Conservation (phyloP, 805 yeast genomes). For the Debaryomyces maramus region DNA sequence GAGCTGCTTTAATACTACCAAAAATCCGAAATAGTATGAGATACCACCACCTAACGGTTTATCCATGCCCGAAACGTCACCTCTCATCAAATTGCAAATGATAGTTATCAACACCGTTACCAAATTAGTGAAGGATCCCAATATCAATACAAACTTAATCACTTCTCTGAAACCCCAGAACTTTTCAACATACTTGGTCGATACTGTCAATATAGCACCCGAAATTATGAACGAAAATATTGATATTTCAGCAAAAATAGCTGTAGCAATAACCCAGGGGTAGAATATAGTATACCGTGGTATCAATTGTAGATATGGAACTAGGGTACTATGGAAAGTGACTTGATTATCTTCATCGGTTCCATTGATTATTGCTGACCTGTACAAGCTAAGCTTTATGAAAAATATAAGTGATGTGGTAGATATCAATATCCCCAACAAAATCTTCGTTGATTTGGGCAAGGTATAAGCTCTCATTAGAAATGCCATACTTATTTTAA, state of each 20-base stretch:
- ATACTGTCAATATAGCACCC: constrained; percentile 32
- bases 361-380: constrained; percentile 10
- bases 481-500: constrained; percentile 5
- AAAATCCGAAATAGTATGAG: constrained; percentile 51
- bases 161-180: constrained; percentile 56
- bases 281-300: constrained; percentile 54
- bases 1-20: constrained; percentile 57
- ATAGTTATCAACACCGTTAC: constrained; percentile 46
- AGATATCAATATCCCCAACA: constrained; percentile 37
- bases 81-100: constrained; percentile 33
- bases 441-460: constrained; percentile 50
- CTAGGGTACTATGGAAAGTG: constrained; percentile 41
- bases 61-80: constrained; percentile 38
- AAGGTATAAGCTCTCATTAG: constrained; percentile 17
- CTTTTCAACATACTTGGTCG: constrained; percentile 48
- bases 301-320: constrained; percentile 63
- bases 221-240: constrained; percentile 46
- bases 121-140: constrained; percentile 58
- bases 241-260: constrained; percentile 64
- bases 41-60: constrained; percentile 54
- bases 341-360: constrained; percentile 11
- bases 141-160: constrained; percentile 49
- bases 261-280: constrained; percentile 65
- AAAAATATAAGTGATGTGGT: constrained; percentile 44
- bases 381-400: constrained; percentile 38